Evolutionary conservation across 2,329 filamentous ascomycete genomes (phyloP).

Genomic region (Aspergillus sergii): DNA sequence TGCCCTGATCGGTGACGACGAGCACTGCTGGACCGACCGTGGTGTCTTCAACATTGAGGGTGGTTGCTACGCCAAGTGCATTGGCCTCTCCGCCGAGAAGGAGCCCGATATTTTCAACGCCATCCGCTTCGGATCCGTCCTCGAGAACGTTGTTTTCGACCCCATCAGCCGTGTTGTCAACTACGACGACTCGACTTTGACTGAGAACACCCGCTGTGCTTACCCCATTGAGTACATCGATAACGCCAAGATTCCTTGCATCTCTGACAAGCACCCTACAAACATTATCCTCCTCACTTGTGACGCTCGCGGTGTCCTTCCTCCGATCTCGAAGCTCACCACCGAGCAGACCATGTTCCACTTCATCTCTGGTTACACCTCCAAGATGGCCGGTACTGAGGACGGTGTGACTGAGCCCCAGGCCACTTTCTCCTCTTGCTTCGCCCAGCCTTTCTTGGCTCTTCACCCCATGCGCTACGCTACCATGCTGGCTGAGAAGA

Average conservation of each 20-base stretch:
- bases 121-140: conserved; percentile 93
- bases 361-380: conserved; percentile 99
- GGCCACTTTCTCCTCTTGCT: conserved; percentile 98
- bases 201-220: conserved; percentile 96
- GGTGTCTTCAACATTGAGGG: conserved; percentile 99
- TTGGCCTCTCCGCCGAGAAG: conserved; percentile 96
- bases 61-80: conserved; percentile 98
- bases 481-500: conserved; percentile 98
- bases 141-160: conserved; percentile 99
- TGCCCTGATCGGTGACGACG: conserved; percentile 93
- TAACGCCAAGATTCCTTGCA: conserved; percentile 98
- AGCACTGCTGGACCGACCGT: conserved; percentile 98
- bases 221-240: conserved; percentile 99
- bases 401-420: conserved; percentile 96
- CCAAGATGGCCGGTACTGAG: conserved; percentile 99
- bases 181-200: conserved; percentile 93
- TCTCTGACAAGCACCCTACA: conserved; percentile 81
- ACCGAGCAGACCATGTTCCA: conserved; percentile 99
- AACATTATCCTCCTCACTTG: conserved; percentile 99
- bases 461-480: conserved; percentile 99
- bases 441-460: conserved; percentile 97
- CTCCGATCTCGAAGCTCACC: conserved; percentile 96
- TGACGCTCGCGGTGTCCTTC: conserved; percentile 94
- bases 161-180: conserved; percentile 85
- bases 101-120: conserved; percentile 97